Conservation (phyloP, 106 monocot genomes). For the Dendrobium huoshanense region DNA sequence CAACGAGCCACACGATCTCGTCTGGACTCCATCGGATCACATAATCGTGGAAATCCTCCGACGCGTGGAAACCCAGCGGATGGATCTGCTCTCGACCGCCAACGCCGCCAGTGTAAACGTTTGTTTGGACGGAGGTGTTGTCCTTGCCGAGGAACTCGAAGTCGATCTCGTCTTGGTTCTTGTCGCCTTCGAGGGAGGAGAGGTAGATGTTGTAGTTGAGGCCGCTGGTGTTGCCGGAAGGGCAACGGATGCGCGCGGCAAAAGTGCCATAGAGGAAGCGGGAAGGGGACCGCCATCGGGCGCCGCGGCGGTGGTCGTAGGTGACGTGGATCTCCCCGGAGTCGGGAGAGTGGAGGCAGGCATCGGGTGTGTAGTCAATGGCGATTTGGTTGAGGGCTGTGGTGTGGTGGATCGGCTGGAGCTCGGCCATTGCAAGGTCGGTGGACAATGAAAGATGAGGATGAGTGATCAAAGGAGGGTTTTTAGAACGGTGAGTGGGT, state of each 20-base stretch:
- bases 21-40: slow-evolving; percentile 39
- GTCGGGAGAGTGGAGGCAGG: slow-evolving; percentile 34
- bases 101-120: slow-evolving; percentile 38
- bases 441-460: neutral
- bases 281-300: slow-evolving; percentile 46
- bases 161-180: slow-evolving; percentile 70
- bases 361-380: slow-evolving; percentile 59
- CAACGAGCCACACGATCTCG: slow-evolving; percentile 51
- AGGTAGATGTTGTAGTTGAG: slow-evolving; percentile 76
- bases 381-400: slow-evolving; percentile 36
- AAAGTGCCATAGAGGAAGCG: slow-evolving; percentile 58
- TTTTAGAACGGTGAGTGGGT: no score
- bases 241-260: slow-evolving; percentile 34
- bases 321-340: slow-evolving; percentile 45
- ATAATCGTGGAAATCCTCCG: slow-evolving; percentile 59
- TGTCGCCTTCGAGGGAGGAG: slow-evolving; percentile 65
- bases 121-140: slow-evolving; percentile 53
- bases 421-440: neutral
- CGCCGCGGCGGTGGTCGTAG: slow-evolving; percentile 70
- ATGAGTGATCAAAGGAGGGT: neutral
- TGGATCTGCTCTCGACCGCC: slow-evolving; percentile 51
- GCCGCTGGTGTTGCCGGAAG: slow-evolving; percentile 51
- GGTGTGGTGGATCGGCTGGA: slow-evolving; percentile 13
- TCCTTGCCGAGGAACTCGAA: slow-evolving; percentile 80
- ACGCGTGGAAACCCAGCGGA: slow-evolving; percentile 44